phyloP scores from a whole-genome alignment of 768 basidiomycete genomes.

The Suillus clintonianus region DNA sequence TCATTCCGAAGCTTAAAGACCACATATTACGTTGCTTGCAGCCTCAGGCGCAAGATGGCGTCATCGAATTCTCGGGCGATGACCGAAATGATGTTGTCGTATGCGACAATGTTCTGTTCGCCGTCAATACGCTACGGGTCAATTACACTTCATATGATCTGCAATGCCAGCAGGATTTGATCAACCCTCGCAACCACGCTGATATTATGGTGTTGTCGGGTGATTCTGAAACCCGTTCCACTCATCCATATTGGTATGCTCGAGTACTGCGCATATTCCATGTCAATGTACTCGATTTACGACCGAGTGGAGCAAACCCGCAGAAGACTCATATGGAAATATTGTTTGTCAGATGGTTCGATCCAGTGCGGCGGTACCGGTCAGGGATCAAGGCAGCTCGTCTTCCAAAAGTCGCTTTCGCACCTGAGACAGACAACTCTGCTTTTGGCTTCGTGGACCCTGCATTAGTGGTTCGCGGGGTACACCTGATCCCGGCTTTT shows the following conservation, averaged over 20 bases:
- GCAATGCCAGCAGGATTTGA: conserved; percentile 20
- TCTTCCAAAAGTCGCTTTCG: conserved; percentile 38
- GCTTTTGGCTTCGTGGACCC: conserved; percentile 53
- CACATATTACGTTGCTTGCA: conserved; percentile 15
- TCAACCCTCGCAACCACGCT: conserved; percentile 31
- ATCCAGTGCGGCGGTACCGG: conserved; percentile 18
- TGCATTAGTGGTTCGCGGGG: conserved; percentile 35
- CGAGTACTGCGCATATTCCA: conserved; percentile 35
- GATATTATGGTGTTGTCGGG: conserved; percentile 37
- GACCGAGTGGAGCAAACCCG: not conserved
- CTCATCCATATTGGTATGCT: conserved; percentile 42
- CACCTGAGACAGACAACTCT: conserved; percentile 13
- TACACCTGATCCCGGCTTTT: conserved; percentile 47
- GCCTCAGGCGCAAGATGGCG: not conserved
- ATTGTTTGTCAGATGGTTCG: conserved; percentile 44
- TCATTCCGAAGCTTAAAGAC: conserved; percentile 12
- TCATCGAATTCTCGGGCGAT: conserved; percentile 11
- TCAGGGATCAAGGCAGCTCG: conserved; percentile 30
- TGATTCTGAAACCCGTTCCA: conserved; percentile 12
- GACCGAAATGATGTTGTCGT: conserved; percentile 16
- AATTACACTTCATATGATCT: conserved; percentile 37
- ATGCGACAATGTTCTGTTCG: conserved; percentile 18
- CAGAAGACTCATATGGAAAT: conserved; percentile 33
- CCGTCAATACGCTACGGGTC: conserved; percentile 20
- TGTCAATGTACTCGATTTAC: not conserved